Conservation (phyloP, 257 asterid genomes). For the Solanum raphanifolium region DNA sequence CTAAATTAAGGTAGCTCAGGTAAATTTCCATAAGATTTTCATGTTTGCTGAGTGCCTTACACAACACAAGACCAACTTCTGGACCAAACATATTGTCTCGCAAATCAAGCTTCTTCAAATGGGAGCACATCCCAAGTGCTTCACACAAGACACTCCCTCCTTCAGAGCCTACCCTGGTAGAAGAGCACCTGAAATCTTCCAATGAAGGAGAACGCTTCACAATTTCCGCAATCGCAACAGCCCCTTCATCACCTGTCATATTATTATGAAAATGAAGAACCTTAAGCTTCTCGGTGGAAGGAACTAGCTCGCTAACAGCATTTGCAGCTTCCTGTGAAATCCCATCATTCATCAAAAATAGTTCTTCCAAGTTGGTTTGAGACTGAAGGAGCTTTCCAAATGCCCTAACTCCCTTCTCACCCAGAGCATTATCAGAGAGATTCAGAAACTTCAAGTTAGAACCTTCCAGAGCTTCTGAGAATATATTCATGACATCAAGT, state of each 20-base stretch:
- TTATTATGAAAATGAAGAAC: conserved; percentile 89
- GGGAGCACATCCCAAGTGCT: conserved; percentile 56
- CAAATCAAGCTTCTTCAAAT: conserved; percentile 79
- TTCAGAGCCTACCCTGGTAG: conserved; percentile 76
- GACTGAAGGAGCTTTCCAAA: conserved; percentile 72
- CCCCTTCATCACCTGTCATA: conserved; percentile 98
- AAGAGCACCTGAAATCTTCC: conserved; percentile 90
- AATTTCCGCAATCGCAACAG: conserved; percentile 61
- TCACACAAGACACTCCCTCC: conserved; percentile 83
- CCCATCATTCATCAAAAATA: conserved; percentile 81
- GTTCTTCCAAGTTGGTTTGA: conserved; percentile 67
- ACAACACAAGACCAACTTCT: conserved; percentile 68
- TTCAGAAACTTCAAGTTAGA: conserved; percentile 64
- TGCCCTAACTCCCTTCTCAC: conserved; percentile 92
- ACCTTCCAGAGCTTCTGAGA: conserved; percentile 84
- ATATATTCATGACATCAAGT: conserved; percentile 86
- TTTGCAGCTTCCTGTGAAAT: conserved; percentile 93
- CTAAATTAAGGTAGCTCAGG: conserved; percentile 79
- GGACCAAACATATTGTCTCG: conserved; percentile 91
- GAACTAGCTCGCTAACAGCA: conserved; percentile 78
- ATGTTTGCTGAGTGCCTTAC: conserved; percentile 46
- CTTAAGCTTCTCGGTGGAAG: conserved; percentile 56
- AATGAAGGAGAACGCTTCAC: conserved; percentile 59
- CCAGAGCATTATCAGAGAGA: conserved; percentile 88
- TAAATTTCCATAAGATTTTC: conserved; percentile 53